Evolutionary conservation across 768 basidiomycete species (phyloP).

Genomic region (Tulasnella sp.): DNA sequence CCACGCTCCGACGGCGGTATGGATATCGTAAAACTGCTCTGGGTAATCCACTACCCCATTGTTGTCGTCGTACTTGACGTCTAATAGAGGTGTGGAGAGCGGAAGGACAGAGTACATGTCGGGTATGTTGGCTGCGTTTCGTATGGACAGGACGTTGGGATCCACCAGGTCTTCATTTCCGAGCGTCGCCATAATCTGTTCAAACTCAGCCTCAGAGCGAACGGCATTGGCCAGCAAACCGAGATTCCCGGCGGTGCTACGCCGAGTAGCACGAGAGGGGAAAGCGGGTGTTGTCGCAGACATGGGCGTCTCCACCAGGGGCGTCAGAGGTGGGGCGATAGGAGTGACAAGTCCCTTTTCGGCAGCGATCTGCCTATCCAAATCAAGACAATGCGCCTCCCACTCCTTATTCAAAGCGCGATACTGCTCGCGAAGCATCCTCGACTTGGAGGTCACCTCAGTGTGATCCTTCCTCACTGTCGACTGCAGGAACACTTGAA

Average conservation of each 20-base stretch:
- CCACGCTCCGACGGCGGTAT: conserved; percentile 70
- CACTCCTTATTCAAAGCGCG: conserved; percentile 56
- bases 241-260: conserved; percentile 48
- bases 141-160: conserved; percentile 72
- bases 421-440: conserved; percentile 54
- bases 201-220: conserved; percentile 91
- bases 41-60: conserved; percentile 72
- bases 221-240: conserved; percentile 59
- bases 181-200: conserved; percentile 90
- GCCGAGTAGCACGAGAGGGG: conserved; percentile 48
- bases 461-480: neutral
- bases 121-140: conserved; percentile 78
- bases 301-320: conserved; percentile 27
- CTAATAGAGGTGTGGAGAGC: conserved; percentile 35
- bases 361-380: conserved; percentile 40
- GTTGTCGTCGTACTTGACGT: conserved; percentile 70
- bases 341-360: neutral
- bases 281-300: conserved; percentile 26
- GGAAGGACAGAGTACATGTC: conserved; percentile 67
- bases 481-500: neutral
- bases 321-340: conserved; percentile 20
- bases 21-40: conserved; percentile 55
- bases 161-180: conserved; percentile 91
- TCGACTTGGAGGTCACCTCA: conserved; percentile 35
- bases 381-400: conserved; percentile 53